phyloP scores from a whole-genome alignment of 2,329 filamentous ascomycete genomes.

The Colletotrichum horii region DNA sequence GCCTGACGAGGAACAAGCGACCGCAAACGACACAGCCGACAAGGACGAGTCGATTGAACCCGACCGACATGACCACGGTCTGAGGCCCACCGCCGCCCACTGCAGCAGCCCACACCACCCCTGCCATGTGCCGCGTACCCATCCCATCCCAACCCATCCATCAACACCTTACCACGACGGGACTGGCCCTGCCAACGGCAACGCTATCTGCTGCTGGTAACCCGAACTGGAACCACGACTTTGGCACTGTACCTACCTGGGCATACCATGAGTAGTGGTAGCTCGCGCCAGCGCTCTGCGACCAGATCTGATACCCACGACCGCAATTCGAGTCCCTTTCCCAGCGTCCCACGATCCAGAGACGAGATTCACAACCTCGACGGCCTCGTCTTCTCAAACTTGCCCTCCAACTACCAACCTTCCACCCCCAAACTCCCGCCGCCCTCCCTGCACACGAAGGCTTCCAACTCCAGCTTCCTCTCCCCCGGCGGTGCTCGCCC shows the following conservation, averaged over 20 bases:
- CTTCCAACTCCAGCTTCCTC: neutral
- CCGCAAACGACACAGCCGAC: neutral
- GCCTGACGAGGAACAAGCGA: neutral
- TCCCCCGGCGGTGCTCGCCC: constrained; percentile 19
- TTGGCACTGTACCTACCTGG: neutral
- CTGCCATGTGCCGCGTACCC: constrained; percentile 22
- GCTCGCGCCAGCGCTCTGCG: constrained; percentile 23
- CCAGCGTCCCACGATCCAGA: constrained; percentile 18
- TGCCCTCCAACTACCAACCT: neutral
- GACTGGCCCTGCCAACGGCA: neutral
- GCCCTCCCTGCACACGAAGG: neutral
- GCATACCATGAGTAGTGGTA: constrained; percentile 22
- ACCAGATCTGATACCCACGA: constrained; percentile 23
- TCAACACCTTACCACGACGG: constrained; percentile 16
- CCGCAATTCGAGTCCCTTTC: constrained; percentile 12
- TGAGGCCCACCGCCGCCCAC: constrained; percentile 2
- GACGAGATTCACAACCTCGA: constrained; percentile 25
- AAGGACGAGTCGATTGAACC: neutral
- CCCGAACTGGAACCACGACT: neutral
- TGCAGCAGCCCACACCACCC: constrained; percentile 15
- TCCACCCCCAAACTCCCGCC: neutral
- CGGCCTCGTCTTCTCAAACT: constrained; percentile 19
- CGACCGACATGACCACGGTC: constrained; percentile 11
- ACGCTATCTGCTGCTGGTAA: neutral
- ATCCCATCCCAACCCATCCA: constrained; percentile 1